phyloP scores from a whole-genome alignment of 2,329 filamentous ascomycete species.

The Curvularia lunata region DNA sequence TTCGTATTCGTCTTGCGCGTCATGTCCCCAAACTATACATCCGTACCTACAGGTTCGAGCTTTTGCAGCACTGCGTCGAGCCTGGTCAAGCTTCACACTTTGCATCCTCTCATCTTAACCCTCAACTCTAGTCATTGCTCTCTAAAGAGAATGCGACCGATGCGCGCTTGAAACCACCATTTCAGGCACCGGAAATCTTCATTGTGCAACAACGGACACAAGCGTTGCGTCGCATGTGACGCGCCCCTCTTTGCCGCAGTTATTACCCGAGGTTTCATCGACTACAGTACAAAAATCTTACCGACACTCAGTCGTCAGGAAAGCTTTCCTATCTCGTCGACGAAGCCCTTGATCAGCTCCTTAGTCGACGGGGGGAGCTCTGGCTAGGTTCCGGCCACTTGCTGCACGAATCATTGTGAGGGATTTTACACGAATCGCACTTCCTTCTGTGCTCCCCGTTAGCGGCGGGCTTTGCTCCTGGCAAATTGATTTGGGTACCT shows the following conservation, averaged over 20 bases:
- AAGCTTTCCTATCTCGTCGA: slow-evolving; percentile 22
- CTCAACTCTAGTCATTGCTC: background rate
- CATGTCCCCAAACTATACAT: background rate
- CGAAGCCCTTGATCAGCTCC: slow-evolving; percentile 18
- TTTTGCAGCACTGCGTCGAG: background rate
- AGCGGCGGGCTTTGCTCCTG: slow-evolving; percentile 15
- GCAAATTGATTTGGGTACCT: slow-evolving; percentile 12
- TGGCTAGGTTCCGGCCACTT: slow-evolving; percentile 29
- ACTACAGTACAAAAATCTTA: slow-evolving; percentile 3
- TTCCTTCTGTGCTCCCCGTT: slow-evolving; percentile 18
- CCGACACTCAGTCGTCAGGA: slow-evolving; percentile 8
- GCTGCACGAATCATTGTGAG: slow-evolving; percentile 26
- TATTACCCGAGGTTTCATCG: slow-evolving; percentile 12
- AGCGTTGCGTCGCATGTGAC: slow-evolving; percentile 14
- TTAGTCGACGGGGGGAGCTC: slow-evolving; percentile 43
- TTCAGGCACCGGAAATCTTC: background rate
- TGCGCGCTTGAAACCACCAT: background rate
- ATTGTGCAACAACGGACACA: background rate
- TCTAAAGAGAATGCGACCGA: background rate
- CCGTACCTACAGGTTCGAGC: background rate
- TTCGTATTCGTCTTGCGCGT: slow-evolving; percentile 9
- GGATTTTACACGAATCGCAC: slow-evolving; percentile 23
- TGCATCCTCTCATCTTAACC: background rate
- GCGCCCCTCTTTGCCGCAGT: slow-evolving; percentile 3
- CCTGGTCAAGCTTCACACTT: background rate